A percentile compares a stretch with the other conserved stretches of the same genome.
These are phyloP conservation scores for Quercus lobata DNA, from an alignment of 331 rosid species.

Conservation along the genomic window DNA sequence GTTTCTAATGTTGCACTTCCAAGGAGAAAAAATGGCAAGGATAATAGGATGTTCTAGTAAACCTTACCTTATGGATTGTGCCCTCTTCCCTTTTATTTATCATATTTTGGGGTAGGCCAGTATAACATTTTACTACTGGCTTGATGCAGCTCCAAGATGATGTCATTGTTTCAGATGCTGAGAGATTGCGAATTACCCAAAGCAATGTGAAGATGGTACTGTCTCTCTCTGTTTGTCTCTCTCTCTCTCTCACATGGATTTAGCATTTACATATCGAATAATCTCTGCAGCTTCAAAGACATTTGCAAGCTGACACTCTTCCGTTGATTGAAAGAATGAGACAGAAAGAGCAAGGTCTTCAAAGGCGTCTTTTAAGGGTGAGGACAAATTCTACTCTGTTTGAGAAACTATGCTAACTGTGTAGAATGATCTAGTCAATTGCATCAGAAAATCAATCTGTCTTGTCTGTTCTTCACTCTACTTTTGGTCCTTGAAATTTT, in stretches of 20 bases:
- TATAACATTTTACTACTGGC: neutral
- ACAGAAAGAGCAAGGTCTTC: slow-evolving; percentile 92
- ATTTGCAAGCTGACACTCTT: slow-evolving; percentile 90
- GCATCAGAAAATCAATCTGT: neutral
- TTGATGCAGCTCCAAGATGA: slow-evolving; percentile 90
- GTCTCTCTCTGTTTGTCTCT: neutral
- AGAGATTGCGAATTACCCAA: slow-evolving; percentile 83
- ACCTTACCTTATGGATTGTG: neutral
- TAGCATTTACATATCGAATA: neutral
- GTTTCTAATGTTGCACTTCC: neutral
- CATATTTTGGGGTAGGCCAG: neutral
- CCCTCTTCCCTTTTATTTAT: neutral
- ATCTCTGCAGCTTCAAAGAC: slow-evolving; percentile 82
- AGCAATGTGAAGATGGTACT: slow-evolving; percentile 94
- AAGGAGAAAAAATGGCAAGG: neutral
- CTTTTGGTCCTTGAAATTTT: no score
- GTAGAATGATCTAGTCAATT: slow-evolving; percentile 1
- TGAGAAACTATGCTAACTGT: neutral
- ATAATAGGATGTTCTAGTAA: neutral
- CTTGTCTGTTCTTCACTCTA: neutral
- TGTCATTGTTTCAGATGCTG: slow-evolving; percentile 90
- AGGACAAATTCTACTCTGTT: slow-evolving; percentile 10
- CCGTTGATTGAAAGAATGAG: slow-evolving; percentile 90
- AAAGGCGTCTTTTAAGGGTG: slow-evolving; percentile 86
- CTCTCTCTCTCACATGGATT: neutral